Percentiles rank a stretch among this genome's conserved stretches.
phyloP scores from a whole-genome alignment of 345 rosid species.

The Ricinus communis region DNA sequence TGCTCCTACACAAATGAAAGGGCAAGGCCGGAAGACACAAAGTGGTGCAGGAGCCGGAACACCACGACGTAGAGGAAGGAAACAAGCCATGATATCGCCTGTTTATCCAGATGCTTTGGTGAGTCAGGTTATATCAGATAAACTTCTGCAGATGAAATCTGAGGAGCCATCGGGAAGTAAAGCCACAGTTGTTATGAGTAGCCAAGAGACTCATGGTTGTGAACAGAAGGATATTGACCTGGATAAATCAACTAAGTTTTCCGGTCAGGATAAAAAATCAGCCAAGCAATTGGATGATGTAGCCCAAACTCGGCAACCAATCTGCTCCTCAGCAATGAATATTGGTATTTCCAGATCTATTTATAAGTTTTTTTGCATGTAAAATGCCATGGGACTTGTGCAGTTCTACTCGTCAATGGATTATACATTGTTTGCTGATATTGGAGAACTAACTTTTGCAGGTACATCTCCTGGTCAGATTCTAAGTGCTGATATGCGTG shows the following conservation, averaged over 20 bases:
- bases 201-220: not conserved
- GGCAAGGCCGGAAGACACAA: conserved; percentile 47
- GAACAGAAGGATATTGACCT: conserved; percentile 16
- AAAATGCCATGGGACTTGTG: conserved; percentile 11
- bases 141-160: conserved; percentile 30
- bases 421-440: conserved; percentile 8
- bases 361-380: conserved; percentile 29
- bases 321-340: conserved; percentile 16
- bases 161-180: conserved; percentile 26
- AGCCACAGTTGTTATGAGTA: conserved; percentile 4
- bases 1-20: conserved; percentile 26
- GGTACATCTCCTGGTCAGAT: conserved; percentile 22
- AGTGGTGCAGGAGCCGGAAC: conserved; percentile 45
- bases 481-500: conserved; percentile 7
- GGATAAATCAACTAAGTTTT: conserved; percentile 17
- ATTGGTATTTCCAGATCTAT: conserved; percentile 16
- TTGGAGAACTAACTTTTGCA: conserved; percentile 12
- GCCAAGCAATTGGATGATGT: conserved; percentile 16
- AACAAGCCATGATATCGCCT: conserved; percentile 36
- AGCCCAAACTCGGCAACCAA: conserved; percentile 19
- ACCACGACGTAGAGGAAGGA: conserved; percentile 64
- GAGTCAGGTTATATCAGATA: conserved; percentile 42
- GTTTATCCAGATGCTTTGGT: conserved; percentile 45
- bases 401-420: not conserved
- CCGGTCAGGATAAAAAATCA: conserved; percentile 16